Evolutionary conservation across 352 stramenopile genomes (phyloP).

Genomic region (Blastocystis sp.): DNA sequence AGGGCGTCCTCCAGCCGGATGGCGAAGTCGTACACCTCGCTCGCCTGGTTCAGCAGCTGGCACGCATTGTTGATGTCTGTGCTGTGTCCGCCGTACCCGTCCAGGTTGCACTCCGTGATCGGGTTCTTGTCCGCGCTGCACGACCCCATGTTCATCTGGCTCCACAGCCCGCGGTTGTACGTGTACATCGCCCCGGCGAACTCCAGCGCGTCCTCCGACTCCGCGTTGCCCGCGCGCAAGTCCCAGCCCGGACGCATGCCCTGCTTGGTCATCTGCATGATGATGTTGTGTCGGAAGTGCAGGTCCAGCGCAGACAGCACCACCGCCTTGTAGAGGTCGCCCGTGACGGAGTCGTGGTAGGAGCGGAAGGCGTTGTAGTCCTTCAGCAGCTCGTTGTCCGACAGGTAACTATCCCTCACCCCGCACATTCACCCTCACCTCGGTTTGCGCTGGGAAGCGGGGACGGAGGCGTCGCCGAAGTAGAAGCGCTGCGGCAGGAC

Average conservation of each 20-base stretch:
- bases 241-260: constrained; percentile 62
- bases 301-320: constrained; percentile 54
- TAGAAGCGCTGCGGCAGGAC: constrained; percentile 63
- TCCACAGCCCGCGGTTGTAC: constrained; percentile 54
- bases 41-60: constrained; percentile 19
- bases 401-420: constrained; percentile 21
- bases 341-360: constrained; percentile 52
- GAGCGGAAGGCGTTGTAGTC: constrained; percentile 51
- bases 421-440: neutral
- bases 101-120: constrained; percentile 58
- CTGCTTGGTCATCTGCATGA: constrained; percentile 62
- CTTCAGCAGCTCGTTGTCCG: constrained; percentile 58
- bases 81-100: constrained; percentile 64
- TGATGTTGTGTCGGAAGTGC: constrained; percentile 62
- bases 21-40: constrained; percentile 51
- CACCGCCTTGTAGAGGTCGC: constrained; percentile 55
- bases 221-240: constrained; percentile 33
- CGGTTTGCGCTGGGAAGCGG: constrained; percentile 5
- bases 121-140: constrained; percentile 59
- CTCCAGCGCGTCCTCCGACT: constrained; percentile 46
- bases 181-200: constrained; percentile 62
- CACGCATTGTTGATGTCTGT: constrained; percentile 61
- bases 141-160: constrained; percentile 29
- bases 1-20: constrained; percentile 21
- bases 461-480: constrained; percentile 14